A percentile compares a stretch with the other conserved stretches of the same genome.
phyloP scores from a whole-genome alignment of 257 asterid genomes.

The Solanum chilense region DNA sequence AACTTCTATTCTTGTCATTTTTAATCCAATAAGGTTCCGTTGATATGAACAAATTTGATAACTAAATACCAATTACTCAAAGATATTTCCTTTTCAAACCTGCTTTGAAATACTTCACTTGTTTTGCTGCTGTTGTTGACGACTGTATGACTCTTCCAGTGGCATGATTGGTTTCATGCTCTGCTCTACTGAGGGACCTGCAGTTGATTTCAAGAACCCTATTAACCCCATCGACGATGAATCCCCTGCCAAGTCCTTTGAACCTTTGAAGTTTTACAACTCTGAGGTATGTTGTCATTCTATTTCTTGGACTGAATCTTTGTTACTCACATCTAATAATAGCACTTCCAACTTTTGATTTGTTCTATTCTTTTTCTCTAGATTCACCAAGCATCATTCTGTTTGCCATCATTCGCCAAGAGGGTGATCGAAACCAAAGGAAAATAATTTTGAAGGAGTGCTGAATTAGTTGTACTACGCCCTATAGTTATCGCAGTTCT shows the following conservation, averaged over 20 bases:
- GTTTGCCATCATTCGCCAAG: slow-evolving; percentile 84
- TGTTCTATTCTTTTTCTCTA: slow-evolving; percentile 3
- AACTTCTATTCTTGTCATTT: not conserved
- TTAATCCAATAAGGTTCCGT: not conserved
- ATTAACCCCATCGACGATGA: slow-evolving; percentile 52
- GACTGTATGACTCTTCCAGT: slow-evolving; percentile 18
- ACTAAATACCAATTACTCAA: not conserved
- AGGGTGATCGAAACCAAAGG: slow-evolving; percentile 67
- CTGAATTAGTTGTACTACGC: not conserved
- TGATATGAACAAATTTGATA: not conserved
- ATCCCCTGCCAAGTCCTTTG: slow-evolving; percentile 15
- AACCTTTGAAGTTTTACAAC: slow-evolving; percentile 67
- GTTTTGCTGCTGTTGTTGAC: not conserved
- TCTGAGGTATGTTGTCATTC: slow-evolving; percentile 43
- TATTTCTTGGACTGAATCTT: not conserved
- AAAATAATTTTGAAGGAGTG: slow-evolving; percentile 9
- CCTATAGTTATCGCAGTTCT: not conserved
- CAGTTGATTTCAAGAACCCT: slow-evolving; percentile 67
- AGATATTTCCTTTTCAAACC: not conserved
- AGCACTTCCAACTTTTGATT: not conserved
- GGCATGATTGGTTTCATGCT: slow-evolving; percentile 92
- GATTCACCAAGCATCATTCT: slow-evolving; percentile 94
- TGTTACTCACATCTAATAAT: not conserved
- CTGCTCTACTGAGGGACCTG: slow-evolving; percentile 72
- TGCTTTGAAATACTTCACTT: not conserved